phyloP scores from a whole-genome alignment of 2,329 filamentous ascomycete genomes.

The Penicillium sp. region DNA sequence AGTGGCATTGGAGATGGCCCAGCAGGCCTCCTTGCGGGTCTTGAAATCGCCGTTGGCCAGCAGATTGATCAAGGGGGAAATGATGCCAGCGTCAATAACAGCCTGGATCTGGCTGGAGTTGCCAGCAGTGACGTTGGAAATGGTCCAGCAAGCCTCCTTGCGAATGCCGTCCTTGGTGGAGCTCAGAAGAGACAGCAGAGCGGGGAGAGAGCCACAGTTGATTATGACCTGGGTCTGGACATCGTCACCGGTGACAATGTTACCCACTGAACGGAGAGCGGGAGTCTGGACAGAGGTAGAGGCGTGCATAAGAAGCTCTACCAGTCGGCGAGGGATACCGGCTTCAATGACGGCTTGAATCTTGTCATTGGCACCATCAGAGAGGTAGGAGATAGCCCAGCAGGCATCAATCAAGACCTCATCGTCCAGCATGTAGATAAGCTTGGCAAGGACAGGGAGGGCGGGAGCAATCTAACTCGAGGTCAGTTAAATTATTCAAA shows the following conservation, averaged over 20 bases:
- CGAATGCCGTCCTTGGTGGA: conserved; percentile 98
- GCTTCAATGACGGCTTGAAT: conserved; percentile 99
- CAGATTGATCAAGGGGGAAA: conserved; percentile 93
- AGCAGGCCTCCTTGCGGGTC: conserved; percentile 98
- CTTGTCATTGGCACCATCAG: conserved; percentile 97
- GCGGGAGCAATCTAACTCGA: conserved; percentile 80
- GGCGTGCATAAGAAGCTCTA: conserved; percentile 96
- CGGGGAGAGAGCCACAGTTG: conserved; percentile 92
- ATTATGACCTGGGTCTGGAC: conserved; percentile 99
- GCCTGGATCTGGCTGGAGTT: conserved; percentile 98
- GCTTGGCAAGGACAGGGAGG: conserved; percentile 91
- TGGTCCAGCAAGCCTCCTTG: conserved; percentile 99
- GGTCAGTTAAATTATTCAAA: conserved; percentile 24
- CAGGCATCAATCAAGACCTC: conserved; percentile 98
- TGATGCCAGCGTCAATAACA: conserved; percentile 95
- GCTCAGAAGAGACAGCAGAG: conserved; percentile 89
- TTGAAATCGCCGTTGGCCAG: conserved; percentile 97
- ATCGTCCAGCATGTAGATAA: conserved; percentile 97
- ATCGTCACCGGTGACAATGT: conserved; percentile 98
- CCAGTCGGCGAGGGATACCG: conserved; percentile 91
- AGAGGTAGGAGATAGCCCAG: conserved; percentile 99
- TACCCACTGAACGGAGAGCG: conserved; percentile 93
- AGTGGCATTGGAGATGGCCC: conserved; percentile 98
- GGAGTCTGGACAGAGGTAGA: conserved; percentile 98
- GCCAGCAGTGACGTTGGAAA: conserved; percentile 97